Evolutionary conservation across 805 yeast species (phyloP).

Genomic region (Lipomyces anomalus): DNA sequence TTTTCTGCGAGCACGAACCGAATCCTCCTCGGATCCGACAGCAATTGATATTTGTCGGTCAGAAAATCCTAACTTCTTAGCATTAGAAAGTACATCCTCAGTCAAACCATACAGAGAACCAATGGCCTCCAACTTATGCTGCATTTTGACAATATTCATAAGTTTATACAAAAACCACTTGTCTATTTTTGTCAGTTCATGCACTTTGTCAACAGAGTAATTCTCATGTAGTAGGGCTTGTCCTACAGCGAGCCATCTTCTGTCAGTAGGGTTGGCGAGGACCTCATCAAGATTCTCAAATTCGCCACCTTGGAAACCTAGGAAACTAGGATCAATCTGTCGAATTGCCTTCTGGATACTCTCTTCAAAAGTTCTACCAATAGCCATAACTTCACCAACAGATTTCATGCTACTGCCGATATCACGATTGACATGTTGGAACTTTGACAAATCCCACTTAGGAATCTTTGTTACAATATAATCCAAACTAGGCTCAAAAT

Average conservation of each 20-base stretch:
- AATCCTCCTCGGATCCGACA: constrained; percentile 66
- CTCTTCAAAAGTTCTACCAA: constrained; percentile 96
- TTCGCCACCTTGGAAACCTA: constrained; percentile 84
- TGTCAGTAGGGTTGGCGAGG: constrained; percentile 82
- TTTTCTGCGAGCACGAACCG: constrained; percentile 78
- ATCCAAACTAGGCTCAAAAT: constrained; percentile 95
- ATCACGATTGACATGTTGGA: constrained; percentile 89
- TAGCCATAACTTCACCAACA: constrained; percentile 99
- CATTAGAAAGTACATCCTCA: constrained; percentile 63
- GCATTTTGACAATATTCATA: constrained; percentile 87
- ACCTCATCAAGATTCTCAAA: constrained; percentile 71
- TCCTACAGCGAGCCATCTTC: constrained; percentile 97
- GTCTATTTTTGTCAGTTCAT: constrained; percentile 87
- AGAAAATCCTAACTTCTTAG: constrained; percentile 92
- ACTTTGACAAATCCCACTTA: constrained; percentile 95
- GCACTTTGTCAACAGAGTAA: constrained; percentile 87
- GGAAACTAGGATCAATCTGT: constrained; percentile 84
- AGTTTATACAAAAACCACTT: constrained; percentile 93
- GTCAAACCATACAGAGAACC: constrained; percentile 56
- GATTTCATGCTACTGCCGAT: constrained; percentile 97
- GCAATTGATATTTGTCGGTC: constrained; percentile 86
- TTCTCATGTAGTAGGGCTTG: constrained; percentile 90
- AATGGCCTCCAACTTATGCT: constrained; percentile 65
- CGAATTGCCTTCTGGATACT: constrained; percentile 92
- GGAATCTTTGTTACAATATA: constrained; percentile 97